Percentiles rank a stretch among this genome's conserved stretches.
These are phyloP conservation scores for Celoporthe dispersa DNA, from an alignment of 2,329 filamentous ascomycete species.

Conservation along the genomic window DNA sequence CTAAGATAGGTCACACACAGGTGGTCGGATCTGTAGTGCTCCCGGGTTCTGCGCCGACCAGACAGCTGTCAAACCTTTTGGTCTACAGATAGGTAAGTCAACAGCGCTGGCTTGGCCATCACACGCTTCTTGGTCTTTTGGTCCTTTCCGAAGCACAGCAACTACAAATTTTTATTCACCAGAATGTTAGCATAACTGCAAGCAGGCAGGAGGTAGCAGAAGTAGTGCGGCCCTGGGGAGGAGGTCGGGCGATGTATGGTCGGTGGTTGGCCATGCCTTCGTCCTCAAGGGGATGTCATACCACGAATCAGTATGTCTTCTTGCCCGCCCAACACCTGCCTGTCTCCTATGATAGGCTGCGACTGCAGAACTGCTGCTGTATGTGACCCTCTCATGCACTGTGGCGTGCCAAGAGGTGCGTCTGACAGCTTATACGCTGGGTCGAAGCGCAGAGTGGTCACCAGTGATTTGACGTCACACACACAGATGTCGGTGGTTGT, in stretches of 20 bases:
- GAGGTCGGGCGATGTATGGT: constrained; percentile 15
- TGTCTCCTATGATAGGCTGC: neutral
- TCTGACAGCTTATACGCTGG: neutral
- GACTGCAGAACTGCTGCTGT: neutral
- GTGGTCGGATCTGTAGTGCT: neutral
- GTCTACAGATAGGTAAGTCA: constrained; percentile 25
- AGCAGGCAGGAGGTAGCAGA: constrained; percentile 12
- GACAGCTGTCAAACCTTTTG: constrained; percentile 40
- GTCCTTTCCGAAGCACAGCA: constrained; percentile 1
- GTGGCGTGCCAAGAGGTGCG: neutral
- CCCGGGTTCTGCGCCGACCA: neutral
- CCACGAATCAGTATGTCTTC: constrained; percentile 28
- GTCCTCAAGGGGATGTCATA: constrained; percentile 23
- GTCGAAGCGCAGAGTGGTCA: neutral
- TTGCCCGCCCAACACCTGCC: neutral
- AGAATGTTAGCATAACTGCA: constrained; percentile 25
- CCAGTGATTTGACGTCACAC: too few relatives aligned
- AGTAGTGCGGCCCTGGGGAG: constrained; percentile 24
- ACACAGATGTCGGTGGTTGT: too few relatives aligned
- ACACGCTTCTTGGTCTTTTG: neutral
- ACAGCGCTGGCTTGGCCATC: constrained; percentile 22
- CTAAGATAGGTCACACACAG: constrained; percentile 44
- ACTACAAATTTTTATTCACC: constrained; percentile 14
- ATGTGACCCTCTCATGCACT: neutral
- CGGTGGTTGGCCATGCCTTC: constrained; percentile 10